A percentile compares a stretch with the other conserved stretches of the same genome.
phyloP scores from a whole-genome alignment of 2,329 filamentous ascomycete genomes.

The Escovopsis weberi region DNA sequence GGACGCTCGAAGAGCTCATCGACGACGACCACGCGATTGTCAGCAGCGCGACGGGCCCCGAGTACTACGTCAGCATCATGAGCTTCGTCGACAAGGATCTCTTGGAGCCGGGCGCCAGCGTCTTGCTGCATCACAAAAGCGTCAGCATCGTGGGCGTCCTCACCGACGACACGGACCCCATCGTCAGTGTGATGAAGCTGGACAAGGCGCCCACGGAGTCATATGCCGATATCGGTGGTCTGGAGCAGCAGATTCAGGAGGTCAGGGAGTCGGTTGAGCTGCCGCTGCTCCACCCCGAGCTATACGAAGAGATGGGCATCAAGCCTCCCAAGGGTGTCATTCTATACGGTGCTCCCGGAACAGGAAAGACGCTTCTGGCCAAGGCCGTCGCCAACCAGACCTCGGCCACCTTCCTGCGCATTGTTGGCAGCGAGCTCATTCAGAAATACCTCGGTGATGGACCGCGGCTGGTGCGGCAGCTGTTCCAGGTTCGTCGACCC shows the following conservation, averaged over 20 bases:
- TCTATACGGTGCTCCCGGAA: conserved; percentile 91
- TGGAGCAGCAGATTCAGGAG: conserved; percentile 93
- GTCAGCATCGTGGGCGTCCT: conserved; percentile 95
- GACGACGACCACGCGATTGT: conserved; percentile 99
- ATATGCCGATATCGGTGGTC: conserved; percentile 93
- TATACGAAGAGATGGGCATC: conserved; percentile 99
- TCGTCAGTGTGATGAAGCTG: conserved; percentile 97
- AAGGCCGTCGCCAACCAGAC: conserved; percentile 98
- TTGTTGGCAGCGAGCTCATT: conserved; percentile 92
- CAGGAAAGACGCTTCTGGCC: conserved; percentile 87
- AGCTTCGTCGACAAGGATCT: conserved; percentile 99
- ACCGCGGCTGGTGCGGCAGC: conserved; percentile 82
- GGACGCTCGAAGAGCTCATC: conserved; percentile 95
- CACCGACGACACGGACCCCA: conserved; percentile 87
- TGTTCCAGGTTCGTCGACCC: conserved; percentile 52
- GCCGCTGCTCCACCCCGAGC: conserved; percentile 83
- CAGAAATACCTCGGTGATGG: conserved; percentile 98
- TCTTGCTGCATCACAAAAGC: conserved; percentile 91
- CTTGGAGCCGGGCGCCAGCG: conserved; percentile 87
- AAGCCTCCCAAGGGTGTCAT: conserved; percentile 99
- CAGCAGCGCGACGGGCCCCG: conserved; percentile 88
- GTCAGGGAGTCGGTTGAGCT: conserved; percentile 94
- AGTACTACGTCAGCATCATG: conserved; percentile 99
- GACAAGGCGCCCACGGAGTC: conserved; percentile 98
- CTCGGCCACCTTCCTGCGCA: conserved; percentile 94